Base-by-base conservation (phyloP, 805 yeast species). In the Yarrowia sp. region DNA sequence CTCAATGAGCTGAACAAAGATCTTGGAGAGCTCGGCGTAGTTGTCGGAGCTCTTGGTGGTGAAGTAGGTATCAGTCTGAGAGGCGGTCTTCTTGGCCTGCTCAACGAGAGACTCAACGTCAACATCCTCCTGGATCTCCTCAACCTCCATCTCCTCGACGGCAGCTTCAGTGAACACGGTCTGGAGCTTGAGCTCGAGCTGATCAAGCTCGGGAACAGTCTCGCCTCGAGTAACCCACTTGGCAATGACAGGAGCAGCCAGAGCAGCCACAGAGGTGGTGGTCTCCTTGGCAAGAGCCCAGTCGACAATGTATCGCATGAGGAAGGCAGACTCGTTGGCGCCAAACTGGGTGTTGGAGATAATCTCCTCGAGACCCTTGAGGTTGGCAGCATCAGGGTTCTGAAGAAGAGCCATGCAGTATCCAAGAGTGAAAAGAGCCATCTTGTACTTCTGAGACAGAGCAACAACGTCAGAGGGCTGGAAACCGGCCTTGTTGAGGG, bases 241-340 rank as follows among this genome's bases (percentile, higher is more conserved):
- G 49, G 64, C 50, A n/a, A 58, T 43, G 33, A 58, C 50, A 5
- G 64, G 64, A 34, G 64, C 64, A 14, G 50, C 64, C 39, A 42
- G 50, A 14, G 64, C 64, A 20, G 64, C 64, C 5, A 42, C 64
- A 33, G 64, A 30, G 7, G 64, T 42, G 15, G 50, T 38, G 68
- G 84, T 79, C 15, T 82, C 72, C 36, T 83, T 74, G 5, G 86
- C 79, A 68, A 83, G 77, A 8, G 79, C 73, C 72, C 84, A 80
- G 9, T 80, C 76, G 5, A 83, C 81, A 39, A 83, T 75, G 46
- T 85, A 43, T 43, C 64, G 49, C 50, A 58, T 58, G 15, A 58
- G 40, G 50, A 58, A 58, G n/a, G 49, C 50, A 14, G 64, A 42
- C 50, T 58, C 64, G 50, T 58, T 58, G 42, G 64, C 7, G 17